Base-by-base conservation (phyloP, 306 rosid species). In the Inga laurina region DNA sequence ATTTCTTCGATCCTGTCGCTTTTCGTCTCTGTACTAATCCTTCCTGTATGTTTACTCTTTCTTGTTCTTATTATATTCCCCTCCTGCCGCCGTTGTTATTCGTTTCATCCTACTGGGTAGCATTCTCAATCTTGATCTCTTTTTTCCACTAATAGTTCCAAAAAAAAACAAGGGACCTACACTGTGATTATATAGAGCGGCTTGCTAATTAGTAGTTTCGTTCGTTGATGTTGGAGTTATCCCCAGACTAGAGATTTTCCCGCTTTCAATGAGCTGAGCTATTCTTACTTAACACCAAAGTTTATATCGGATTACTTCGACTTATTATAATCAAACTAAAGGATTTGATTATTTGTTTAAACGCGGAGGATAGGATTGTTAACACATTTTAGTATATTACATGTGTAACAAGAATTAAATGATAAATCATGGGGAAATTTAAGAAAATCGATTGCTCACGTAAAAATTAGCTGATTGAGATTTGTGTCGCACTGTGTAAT, bases 1-100 rank as follows among this genome's bases (percentile, higher is more conserved):
- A 73, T 92, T 83, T 92, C 98, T 10, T 88, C 97, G 32, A 24
- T 88, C 64, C 59, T 89, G 84, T 94, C 98, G 12, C 84, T 94
- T 76, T 64, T 84, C 78, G 18, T 88, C 84, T 79, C 90, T 9
- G 81, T 85, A 32, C 73, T 94, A 67, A 84, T 94, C 46, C 93
- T 94, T 44, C 97, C 94, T 13, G 97, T 96, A 91, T 76, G 94
- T 76, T 68, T 24, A 77, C 70, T 34, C 68, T 45, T 32, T 9
- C 49, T 13, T 32, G 8, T 74, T 41, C 52, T 59, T 61, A 2
- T 12, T 51, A 11, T 21, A 5, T 15, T 57, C 21, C 4, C 19
- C 24, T 5, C 2, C 27, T 56, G 10, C 27, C 21, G 3, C 27
- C 21, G 13, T 70, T 3, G 11, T 61, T 11, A 10, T 52, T 24